Conservation (phyloP, 1,139 yeast species). For the Starmera stellimalicola region DNA sequence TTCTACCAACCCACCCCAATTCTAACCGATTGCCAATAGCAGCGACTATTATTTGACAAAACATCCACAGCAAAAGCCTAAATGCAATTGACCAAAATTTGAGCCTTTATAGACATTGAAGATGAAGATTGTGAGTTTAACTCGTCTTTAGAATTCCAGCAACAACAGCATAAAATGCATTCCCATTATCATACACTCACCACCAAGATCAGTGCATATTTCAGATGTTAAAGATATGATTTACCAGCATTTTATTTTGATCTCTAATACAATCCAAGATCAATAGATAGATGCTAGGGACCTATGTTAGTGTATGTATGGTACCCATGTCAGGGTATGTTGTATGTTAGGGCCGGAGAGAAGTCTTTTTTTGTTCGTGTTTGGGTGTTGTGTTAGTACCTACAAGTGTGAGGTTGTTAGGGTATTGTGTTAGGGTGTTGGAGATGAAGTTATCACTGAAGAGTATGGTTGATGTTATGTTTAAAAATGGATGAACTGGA, state of each 20-base stretch:
- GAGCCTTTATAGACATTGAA: constrained; percentile 73
- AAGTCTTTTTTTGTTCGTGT: too few species aligned
- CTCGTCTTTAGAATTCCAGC: constrained; percentile 67
- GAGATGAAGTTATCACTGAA: constrained; percentile 70
- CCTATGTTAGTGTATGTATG: too few species aligned
- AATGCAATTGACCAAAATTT: constrained; percentile 82
- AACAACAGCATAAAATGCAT: constrained; percentile 77
- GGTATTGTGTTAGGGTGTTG: constrained; percentile 65
- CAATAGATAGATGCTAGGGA: too few species aligned
- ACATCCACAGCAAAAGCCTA: constrained; percentile 81
- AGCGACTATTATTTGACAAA: constrained; percentile 66
- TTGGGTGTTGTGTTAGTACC: constrained; percentile 31
- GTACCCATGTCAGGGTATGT: constrained; percentile 29
- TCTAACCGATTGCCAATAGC: constrained; percentile 38
- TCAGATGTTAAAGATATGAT: constrained; percentile 56
- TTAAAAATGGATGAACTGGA: too few species aligned
- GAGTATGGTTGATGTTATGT: too few species aligned
- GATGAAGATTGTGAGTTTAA: constrained; percentile 83
- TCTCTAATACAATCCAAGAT: constrained; percentile 46
- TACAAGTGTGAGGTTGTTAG: constrained; percentile 37
- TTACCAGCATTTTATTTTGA: constrained; percentile 49
- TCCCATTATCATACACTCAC: constrained; percentile 73
- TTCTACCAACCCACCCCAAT: constrained; percentile 74
- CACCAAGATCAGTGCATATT: constrained; percentile 57
- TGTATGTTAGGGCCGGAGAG: constrained; percentile 25